Percentiles rank a stretch among this genome's conserved stretches.
Evolutionary conservation across 148 eudicot genomes (phyloP).

Genomic region (Arbutus unedo): DNA sequence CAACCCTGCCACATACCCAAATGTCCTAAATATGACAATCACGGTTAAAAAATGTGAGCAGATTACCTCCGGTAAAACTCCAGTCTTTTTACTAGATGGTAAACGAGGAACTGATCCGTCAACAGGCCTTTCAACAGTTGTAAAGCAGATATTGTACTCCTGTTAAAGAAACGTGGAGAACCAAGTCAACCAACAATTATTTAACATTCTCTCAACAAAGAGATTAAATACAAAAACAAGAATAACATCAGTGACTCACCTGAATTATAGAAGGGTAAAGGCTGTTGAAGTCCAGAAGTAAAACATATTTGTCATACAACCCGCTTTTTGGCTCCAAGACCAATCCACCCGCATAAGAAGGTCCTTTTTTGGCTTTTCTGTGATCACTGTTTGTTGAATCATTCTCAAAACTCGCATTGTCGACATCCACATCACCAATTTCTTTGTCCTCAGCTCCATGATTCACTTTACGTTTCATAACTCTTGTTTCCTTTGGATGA

Average conservation of each 20-base stretch:
- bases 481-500: constrained; percentile 53
- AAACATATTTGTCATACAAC: constrained; percentile 84
- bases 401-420: constrained; percentile 44
- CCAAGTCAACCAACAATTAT: background rate
- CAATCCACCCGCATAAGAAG: constrained; percentile 89
- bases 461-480: constrained; percentile 65
- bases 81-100: constrained; percentile 68
- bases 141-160: constrained; percentile 97
- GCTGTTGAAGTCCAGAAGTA: constrained; percentile 98
- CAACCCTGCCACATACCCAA: background rate
- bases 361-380: constrained; percentile 76
- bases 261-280: constrained; percentile 99
- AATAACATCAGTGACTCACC: constrained; percentile 34
- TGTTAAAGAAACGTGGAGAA: constrained; percentile 23
- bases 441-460: constrained; percentile 35
- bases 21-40: background rate
- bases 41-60: background rate
- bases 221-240: background rate
- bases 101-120: constrained; percentile 62
- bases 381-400: constrained; percentile 46
- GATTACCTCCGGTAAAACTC: constrained; percentile 91
- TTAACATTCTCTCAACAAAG: background rate
- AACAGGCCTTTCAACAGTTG: constrained; percentile 78
- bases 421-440: constrained; percentile 35
- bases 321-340: constrained; percentile 99